Conservation (phyloP, 2,329 filamentous ascomycete species). For the Pseudogymnoascus sp. region DNA sequence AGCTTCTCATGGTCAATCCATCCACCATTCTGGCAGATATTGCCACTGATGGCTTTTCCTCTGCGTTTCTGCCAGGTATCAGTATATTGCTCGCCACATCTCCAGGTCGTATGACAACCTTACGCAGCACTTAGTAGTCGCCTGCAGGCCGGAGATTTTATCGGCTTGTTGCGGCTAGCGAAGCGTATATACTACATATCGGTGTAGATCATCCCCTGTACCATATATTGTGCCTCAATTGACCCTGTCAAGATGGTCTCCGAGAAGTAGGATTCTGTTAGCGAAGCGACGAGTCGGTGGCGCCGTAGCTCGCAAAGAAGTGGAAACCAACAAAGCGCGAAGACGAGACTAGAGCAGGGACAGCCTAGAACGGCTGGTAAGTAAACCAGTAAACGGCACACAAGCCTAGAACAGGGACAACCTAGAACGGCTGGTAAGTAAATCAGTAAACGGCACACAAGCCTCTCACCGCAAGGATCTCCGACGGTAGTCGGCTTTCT, state of each 20-base stretch:
- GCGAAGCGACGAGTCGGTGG: background rate
- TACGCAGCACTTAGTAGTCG: background rate
- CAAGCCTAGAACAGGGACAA: background rate
- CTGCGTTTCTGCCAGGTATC: background rate
- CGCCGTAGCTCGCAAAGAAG: background rate
- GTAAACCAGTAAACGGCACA: background rate
- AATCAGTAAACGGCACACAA: background rate
- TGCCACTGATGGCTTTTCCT: background rate
- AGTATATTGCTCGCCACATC: slow-evolving; percentile 7
- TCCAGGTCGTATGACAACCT: slow-evolving; percentile 1
- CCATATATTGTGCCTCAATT: slow-evolving; percentile 7
- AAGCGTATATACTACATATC: background rate
- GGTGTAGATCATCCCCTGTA: background rate
- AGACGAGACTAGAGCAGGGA: background rate
- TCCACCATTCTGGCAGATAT: background rate
- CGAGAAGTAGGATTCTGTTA: background rate
- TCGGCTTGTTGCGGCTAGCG: slow-evolving; percentile 9
- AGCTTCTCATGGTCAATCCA: background rate
- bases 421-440: background rate
- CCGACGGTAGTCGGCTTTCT: background rate
- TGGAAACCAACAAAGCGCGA: background rate
- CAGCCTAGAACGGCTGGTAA: background rate
- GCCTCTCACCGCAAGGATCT: background rate
- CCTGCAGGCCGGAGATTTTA: slow-evolving; percentile 8
- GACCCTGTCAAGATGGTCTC: background rate